Conservation (phyloP, 2,329 filamentous ascomycete genomes). For the Eutypa lata region DNA sequence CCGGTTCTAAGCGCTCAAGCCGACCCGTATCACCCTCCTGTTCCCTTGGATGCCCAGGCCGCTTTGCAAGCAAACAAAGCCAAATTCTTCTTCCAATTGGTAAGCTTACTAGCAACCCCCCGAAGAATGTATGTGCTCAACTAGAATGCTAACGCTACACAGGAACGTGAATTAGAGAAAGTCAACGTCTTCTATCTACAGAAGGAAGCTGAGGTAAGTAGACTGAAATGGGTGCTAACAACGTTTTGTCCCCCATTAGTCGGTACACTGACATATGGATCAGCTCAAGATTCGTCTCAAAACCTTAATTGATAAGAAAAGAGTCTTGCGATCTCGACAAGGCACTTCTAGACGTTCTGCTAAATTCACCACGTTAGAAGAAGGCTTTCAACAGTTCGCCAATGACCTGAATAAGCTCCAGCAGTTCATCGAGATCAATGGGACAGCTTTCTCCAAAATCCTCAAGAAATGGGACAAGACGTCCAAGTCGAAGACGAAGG, state of each 20-base stretch:
- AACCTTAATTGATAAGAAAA: slow-evolving; percentile 93
- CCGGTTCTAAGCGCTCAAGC: slow-evolving; percentile 77
- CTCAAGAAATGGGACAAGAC: slow-evolving; percentile 99
- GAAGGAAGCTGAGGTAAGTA: slow-evolving; percentile 89
- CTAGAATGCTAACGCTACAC: slow-evolving; percentile 35
- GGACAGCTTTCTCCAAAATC: slow-evolving; percentile 96
- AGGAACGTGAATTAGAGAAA: slow-evolving; percentile 98
- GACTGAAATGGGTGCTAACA: not conserved
- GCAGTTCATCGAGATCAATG: slow-evolving; percentile 98
- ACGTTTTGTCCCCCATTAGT: not conserved
- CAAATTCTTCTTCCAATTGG: slow-evolving; percentile 96
- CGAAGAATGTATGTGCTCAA: not conserved
- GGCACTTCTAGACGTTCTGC: slow-evolving; percentile 82
- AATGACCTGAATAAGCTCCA: slow-evolving; percentile 96
- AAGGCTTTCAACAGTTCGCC: slow-evolving; percentile 96
- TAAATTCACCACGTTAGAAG: slow-evolving; percentile 90
- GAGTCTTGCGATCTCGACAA: slow-evolving; percentile 78
- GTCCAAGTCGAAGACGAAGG: slow-evolving; percentile 97
- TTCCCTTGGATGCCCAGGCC: slow-evolving; percentile 71
- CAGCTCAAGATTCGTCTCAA: slow-evolving; percentile 91
- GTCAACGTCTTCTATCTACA: slow-evolving; percentile 97
- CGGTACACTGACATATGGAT: slow-evolving; percentile 8
- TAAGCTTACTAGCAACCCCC: slow-evolving; percentile 41
- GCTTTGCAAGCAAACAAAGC: slow-evolving; percentile 95
- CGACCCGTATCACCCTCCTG: slow-evolving; percentile 48